These are phyloP conservation scores for Alternaria sp. DNA, from an alignment of 2,329 filamentous ascomycete species.

Conservation along the genomic window DNA sequence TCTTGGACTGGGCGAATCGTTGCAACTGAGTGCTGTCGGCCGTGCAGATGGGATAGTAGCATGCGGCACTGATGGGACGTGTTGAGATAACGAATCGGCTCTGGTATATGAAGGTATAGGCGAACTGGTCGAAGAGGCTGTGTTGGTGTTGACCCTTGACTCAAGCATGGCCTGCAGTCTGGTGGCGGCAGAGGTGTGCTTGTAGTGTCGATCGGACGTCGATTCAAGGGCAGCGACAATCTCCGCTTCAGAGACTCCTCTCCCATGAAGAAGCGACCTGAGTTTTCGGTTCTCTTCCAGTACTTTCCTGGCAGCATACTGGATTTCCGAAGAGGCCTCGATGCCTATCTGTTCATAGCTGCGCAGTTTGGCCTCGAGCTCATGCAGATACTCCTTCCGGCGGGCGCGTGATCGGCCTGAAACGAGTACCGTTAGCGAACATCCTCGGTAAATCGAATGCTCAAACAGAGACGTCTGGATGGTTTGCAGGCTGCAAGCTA, in stretches of 20 bases:
- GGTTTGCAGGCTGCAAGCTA: not conserved
- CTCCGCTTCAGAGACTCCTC: conserved; percentile 64
- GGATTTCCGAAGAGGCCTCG: conserved; percentile 73
- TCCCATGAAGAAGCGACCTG: conserved; percentile 62
- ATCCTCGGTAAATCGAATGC: not conserved
- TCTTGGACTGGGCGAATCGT: conserved; percentile 38
- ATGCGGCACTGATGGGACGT: conserved; percentile 26
- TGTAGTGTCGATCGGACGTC: conserved; percentile 28
- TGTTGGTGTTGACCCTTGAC: conserved; percentile 31
- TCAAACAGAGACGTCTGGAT: not conserved
- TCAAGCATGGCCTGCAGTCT: conserved; percentile 40
- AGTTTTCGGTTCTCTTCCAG: conserved; percentile 72
- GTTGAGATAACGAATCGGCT: conserved; percentile 21
- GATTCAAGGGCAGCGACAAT: conserved; percentile 49
- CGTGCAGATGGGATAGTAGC: conserved; percentile 31
- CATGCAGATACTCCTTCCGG: conserved; percentile 74
- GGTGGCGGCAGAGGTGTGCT: conserved; percentile 38
- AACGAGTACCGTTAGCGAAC: conserved; percentile 9
- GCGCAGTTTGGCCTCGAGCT: conserved; percentile 70
- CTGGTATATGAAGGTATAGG: conserved; percentile 20
- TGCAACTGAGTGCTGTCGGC: conserved; percentile 29
- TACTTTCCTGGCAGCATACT: conserved; percentile 71
- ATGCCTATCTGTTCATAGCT: conserved; percentile 69
- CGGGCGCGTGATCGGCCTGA: conserved; percentile 73
- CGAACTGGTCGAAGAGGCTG: conserved; percentile 26